phyloP scores from a whole-genome alignment of 2,329 filamentous ascomycete genomes.

The Lachnellula suecica region DNA sequence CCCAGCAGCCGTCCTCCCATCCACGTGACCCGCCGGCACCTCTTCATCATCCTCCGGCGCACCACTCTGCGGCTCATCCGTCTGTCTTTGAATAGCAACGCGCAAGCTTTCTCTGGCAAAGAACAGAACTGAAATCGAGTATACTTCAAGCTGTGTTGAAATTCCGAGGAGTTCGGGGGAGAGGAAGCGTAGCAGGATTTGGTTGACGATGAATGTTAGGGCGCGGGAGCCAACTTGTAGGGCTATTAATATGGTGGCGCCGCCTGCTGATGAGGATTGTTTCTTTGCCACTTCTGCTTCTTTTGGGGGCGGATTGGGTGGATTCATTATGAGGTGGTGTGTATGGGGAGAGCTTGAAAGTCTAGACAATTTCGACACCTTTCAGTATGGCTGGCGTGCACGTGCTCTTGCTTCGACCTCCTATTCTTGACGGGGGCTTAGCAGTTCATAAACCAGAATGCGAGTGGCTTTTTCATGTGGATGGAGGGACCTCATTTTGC shows the following conservation, averaged over 20 bases:
- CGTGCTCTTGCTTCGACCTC: too few species aligned
- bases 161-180: slow-evolving; percentile 83
- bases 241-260: slow-evolving; percentile 62
- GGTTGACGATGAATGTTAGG: slow-evolving; percentile 89
- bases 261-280: slow-evolving; percentile 22
- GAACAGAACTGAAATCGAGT: slow-evolving; percentile 89
- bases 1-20: slow-evolving; percentile 32
- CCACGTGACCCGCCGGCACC: slow-evolving; percentile 24
- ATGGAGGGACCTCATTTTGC: too few species aligned
- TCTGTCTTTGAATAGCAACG: slow-evolving; percentile 84
- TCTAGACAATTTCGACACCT: too few species aligned
- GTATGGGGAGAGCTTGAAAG: too few species aligned
- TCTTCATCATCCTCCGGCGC: slow-evolving; percentile 19
- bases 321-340: not conserved
- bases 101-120: slow-evolving; percentile 90
- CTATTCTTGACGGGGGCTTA: too few species aligned
- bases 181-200: slow-evolving; percentile 82
- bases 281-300: not conserved
- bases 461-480: too few species aligned
- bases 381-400: too few species aligned
- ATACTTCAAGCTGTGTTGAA: slow-evolving; percentile 88
- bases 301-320: not conserved
- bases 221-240: slow-evolving; percentile 86
- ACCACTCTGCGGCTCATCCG: slow-evolving; percentile 28
- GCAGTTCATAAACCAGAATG: too few species aligned